A percentile compares a stretch with the other conserved stretches of the same genome.
These are phyloP conservation scores for Nepenthes alata DNA, from an alignment of 179 eudicot genomes.

Conservation along the genomic window DNA sequence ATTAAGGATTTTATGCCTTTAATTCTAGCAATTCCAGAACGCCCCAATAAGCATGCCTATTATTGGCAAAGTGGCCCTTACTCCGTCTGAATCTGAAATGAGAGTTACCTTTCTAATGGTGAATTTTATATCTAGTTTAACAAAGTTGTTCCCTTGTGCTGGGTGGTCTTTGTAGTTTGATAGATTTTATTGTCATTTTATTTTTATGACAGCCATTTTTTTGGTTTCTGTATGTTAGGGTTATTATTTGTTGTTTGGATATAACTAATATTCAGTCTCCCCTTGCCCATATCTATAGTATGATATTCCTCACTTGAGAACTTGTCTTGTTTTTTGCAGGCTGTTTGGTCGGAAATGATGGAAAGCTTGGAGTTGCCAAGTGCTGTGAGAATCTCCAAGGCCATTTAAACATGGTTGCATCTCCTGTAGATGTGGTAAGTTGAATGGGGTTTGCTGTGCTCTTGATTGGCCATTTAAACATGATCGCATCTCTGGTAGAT, in stretches of 20 bases:
- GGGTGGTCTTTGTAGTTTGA: background rate
- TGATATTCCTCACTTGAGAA: background rate
- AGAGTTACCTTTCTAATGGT: no score
- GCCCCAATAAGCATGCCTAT: no score
- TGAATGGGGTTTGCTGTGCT: background rate
- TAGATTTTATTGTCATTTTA: background rate
- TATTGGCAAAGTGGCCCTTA: no score
- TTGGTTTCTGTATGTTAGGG: background rate
- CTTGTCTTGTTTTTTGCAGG: constrained; percentile 27
- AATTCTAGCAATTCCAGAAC: no score
- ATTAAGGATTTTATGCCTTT: no score
- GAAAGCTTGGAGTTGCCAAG: constrained; percentile 19
- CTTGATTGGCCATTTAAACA: constrained; percentile 11
- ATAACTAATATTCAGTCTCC: background rate
- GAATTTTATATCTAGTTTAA: no score
- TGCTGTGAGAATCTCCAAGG: constrained; percentile 7
- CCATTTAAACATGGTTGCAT: constrained; percentile 14
- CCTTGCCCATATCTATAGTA: constrained; percentile 1
- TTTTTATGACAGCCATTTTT: background rate
- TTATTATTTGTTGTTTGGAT: background rate
- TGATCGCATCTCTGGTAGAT: constrained; percentile 16
- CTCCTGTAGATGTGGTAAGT: constrained; percentile 31
- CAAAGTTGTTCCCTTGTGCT: background rate
- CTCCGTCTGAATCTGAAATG: no score
- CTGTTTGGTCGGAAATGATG: constrained; percentile 15